Evolutionary conservation across 2,329 filamentous ascomycete species (phyloP).

Genomic region (Hirsutella minnesotensis): DNA sequence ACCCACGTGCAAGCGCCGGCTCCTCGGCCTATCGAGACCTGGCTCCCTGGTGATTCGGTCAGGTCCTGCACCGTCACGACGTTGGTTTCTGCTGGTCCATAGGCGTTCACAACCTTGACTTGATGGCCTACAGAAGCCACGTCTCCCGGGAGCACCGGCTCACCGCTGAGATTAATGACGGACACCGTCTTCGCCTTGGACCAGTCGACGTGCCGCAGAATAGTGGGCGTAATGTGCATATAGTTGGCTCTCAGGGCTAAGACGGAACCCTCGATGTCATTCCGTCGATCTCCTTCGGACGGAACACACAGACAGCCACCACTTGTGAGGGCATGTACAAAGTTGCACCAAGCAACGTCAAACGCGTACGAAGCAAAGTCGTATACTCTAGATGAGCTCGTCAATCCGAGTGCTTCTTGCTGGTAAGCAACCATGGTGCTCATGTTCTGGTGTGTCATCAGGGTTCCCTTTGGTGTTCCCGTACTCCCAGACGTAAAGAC

Average conservation of each 20-base stretch:
- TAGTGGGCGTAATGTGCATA: constrained; percentile 33
- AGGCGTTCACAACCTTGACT: constrained; percentile 5
- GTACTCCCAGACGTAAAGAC: no score
- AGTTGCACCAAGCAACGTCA: constrained; percentile 29
- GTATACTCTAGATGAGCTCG: constrained; percentile 22
- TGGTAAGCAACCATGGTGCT: background rate
- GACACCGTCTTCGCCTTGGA: constrained; percentile 27
- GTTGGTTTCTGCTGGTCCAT: constrained; percentile 9
- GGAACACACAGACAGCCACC: constrained; percentile 40
- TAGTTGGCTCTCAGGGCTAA: constrained; percentile 17
- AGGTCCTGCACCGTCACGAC: constrained; percentile 1
- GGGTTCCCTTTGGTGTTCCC: no score
- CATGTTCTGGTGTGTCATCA: background rate
- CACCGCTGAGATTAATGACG: constrained; percentile 27
- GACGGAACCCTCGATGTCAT: constrained; percentile 25
- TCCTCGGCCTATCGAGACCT: background rate
- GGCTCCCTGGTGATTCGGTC: background rate
- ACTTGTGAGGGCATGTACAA: constrained; percentile 24
- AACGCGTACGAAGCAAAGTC: constrained; percentile 32
- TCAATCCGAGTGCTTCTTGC: background rate
- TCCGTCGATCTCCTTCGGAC: constrained; percentile 36
- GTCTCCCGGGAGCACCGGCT: constrained; percentile 19
- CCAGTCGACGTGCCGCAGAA: constrained; percentile 27
- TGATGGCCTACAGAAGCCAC: background rate
- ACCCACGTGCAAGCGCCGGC: constrained; percentile 13